Conservation (phyloP, 2,329 filamentous ascomycete genomes). For the Pseudophaeomoniella oleicola region DNA sequence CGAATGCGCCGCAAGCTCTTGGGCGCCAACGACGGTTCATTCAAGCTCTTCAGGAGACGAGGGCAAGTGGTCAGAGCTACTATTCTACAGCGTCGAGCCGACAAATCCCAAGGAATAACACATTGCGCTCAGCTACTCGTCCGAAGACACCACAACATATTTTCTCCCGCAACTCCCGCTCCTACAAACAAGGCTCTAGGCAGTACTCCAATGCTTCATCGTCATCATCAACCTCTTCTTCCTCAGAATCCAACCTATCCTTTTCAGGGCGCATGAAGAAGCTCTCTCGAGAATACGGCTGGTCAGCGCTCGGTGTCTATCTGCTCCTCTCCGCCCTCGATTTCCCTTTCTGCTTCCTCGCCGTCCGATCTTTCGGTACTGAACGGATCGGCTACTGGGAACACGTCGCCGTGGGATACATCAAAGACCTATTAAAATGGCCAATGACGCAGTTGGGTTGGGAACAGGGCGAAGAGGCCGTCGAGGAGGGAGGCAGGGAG, state of each 20-base stretch:
- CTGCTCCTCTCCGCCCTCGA: conserved; percentile 68
- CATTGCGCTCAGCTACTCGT: too few relatives aligned
- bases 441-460: conserved; percentile 6
- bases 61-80: too few relatives aligned
- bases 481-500: neutral
- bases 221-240: conserved; percentile 9
- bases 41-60: too few relatives aligned
- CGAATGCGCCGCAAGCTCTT: neutral
- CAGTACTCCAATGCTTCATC: conserved; percentile 7
- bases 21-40: too few relatives aligned
- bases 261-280: conserved; percentile 63
- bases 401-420: conserved; percentile 24
- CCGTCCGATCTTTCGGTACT: conserved; percentile 68
- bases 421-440: conserved; percentile 18
- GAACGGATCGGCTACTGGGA: conserved; percentile 60
- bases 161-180: too few relatives aligned
- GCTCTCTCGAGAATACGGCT: conserved; percentile 84
- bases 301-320: conserved; percentile 87
- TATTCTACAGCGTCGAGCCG: too few relatives aligned
- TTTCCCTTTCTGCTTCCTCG: conserved; percentile 87
- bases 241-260: conserved; percentile 25
- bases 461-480: conserved; percentile 4
- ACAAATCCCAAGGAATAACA: too few relatives aligned
- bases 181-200: too few relatives aligned
- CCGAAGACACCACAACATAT: too few relatives aligned